Evolutionary conservation across 2,329 filamentous ascomycete species (phyloP), one percentile per base, ranked within the genome.

Genomic region (Aschersonia sp.): DNA sequence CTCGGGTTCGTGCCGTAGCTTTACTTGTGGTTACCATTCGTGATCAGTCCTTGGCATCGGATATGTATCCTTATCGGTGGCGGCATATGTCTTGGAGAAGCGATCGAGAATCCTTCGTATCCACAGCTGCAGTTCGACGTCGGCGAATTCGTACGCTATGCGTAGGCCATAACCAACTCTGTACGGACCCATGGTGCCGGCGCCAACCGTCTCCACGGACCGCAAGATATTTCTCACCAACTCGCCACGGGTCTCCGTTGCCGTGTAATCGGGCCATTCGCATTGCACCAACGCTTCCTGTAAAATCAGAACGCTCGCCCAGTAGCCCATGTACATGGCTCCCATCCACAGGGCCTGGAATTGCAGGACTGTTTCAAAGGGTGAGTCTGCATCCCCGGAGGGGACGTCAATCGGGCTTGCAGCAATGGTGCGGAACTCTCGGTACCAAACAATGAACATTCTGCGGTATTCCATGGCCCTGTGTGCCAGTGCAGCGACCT

Each of bases 291-390:
- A 22, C 22, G 22, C 22, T 22, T 22, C 22, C 22, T 22, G 22
- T 22, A 22, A 22, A 22, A 22, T 22, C 22, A 22, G 22, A 22
- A 22, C 22, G 22, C 22, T 22, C 22, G 22, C 62, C 63, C 65
- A 66, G 50, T 63, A 66, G 22, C 56, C 58, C 51, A 67, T 54
- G 42, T 60, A 57, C 46, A 68, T 51, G 32, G 62, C 54, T 2
- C 64, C 65, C 9, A 59, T 55, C 61, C 64, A 67, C 2, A 54
- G 51, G 31, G 58, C 55, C 30, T 54, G 47, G 47, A 63, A 64
- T 29, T 53, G 49, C 11, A 68, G 53, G 5, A 68, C 54, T 3
- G 54, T 60, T 31, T 58, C 48, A 46, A 62, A 67, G 5, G 61
- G 53, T 6, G 65, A 63, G 11, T 51, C 48, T 8, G 61, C 35